Evolutionary conservation across 2,329 filamentous ascomycete genomes (phyloP), one percentile per base, ranked within the genome.

Genomic region (Calonectria multiphialidica): DNA sequence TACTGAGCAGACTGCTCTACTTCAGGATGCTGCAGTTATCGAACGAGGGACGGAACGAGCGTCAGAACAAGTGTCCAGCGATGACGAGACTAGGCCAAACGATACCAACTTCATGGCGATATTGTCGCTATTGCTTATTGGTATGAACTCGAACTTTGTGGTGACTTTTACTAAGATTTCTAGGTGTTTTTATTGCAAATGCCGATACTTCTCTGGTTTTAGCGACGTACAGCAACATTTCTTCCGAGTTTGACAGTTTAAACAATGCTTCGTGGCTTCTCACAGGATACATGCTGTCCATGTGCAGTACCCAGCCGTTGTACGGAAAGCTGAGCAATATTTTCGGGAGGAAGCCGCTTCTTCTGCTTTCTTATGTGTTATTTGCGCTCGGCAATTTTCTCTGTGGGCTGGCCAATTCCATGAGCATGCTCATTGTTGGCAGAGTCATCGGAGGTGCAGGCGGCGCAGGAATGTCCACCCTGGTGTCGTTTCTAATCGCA

Each of bases 271-370:
- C 47, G 16, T 74, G 70, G 70, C 35, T 74, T 0, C 28, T 67
- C 18, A 68, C 63, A 2, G 44, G 49, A n/a, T 73, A 66, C 40
- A 71, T 68, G 40, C 49, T 71, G 3, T 33, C 64, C 5, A 68
- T 53, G 3, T 65, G 64, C 49, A 65, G 30, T 7, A 57, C 55
- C 2, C 71, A 71, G 35, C 64, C 66, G 5, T 30, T 71, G 23
- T 73, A 68, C n/a, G 68, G 71, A 23, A 71, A 71, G 30, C 23
- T 73, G 16, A 73, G 71, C 44, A 55, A 73, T 15, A 73, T 73
- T 5, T 73, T 49, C 33, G 68, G 71, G 3, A 53, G 71, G 0
- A 71, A 68, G 35, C 37, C 50, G 10, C 30, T 73, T 35, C 63
- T 73, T 6, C 28, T 65, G 21, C 23, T 61, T 5, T 59, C 68